Conservation (phyloP, 2,329 filamentous ascomycete genomes). For the Aspergillus sp. region DNA sequence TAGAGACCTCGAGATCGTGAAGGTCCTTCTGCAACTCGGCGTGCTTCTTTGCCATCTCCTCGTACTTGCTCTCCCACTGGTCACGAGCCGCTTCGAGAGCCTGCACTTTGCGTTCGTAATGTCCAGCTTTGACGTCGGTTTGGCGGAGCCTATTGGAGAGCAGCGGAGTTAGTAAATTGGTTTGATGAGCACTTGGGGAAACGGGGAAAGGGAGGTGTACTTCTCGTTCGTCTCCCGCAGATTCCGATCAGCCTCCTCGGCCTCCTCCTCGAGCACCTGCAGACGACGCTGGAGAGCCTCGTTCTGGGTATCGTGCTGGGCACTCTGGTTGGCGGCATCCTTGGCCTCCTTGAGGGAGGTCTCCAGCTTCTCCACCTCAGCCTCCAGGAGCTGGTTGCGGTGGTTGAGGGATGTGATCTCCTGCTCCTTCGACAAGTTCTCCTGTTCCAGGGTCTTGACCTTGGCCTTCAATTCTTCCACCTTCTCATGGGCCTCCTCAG, state of each 20-base stretch:
- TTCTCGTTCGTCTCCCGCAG: conserved; percentile 97
- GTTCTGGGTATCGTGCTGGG: conserved; percentile 82
- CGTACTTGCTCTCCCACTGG: conserved; percentile 96
- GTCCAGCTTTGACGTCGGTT: conserved; percentile 98
- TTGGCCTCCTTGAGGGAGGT: conserved; percentile 79
- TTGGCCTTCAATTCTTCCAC: conserved; percentile 83
- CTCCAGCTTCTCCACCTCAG: conserved; percentile 92
- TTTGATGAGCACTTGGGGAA: neutral
- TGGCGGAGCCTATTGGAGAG: conserved; percentile 74
- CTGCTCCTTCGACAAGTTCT: conserved; percentile 95
- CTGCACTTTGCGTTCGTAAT: conserved; percentile 99
- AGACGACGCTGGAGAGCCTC: conserved; percentile 89
- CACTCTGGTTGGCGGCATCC: conserved; percentile 76
- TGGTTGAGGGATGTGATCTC: conserved; percentile 95
- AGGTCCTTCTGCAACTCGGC: conserved; percentile 80
- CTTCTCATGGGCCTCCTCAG: conserved; percentile 77
- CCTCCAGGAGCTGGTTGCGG: conserved; percentile 89
- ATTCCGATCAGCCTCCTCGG: conserved; percentile 93
- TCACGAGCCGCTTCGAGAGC: conserved; percentile 89
- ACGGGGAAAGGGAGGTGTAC: conserved; percentile 56
- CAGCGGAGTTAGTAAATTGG: conserved; percentile 18
- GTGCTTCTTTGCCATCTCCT: conserved; percentile 95
- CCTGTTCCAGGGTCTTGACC: conserved; percentile 89
- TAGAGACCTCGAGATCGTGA: conserved; percentile 84
- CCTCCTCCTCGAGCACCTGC: conserved; percentile 96